Conservation (phyloP, 2,329 filamentous ascomycete genomes). For the Trichoderma aggressivum region DNA sequence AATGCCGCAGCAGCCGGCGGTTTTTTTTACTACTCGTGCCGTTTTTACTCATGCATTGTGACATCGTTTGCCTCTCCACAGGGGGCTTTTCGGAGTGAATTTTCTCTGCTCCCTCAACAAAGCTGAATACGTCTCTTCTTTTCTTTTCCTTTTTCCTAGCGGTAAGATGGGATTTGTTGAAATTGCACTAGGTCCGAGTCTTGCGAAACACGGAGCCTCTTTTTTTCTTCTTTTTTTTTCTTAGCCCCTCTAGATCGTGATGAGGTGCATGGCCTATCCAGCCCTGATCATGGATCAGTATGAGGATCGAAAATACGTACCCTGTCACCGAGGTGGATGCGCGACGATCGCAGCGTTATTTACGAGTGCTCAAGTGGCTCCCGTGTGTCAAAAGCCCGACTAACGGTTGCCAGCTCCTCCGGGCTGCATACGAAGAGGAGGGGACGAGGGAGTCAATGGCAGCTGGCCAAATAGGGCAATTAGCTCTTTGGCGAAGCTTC, state of each 20-base stretch:
- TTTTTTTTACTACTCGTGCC: neutral
- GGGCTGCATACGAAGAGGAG: neutral
- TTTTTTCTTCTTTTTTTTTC: neutral
- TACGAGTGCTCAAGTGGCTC: neutral
- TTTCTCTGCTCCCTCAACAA: neutral
- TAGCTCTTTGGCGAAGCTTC: neutral
- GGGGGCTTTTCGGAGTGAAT: neutral
- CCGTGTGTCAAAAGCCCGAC: neutral
- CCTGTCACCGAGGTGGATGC: constrained; percentile 8
- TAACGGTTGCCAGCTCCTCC: neutral
- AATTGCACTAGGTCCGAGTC: neutral
- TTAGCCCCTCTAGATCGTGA: constrained; percentile 9
- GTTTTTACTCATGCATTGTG: constrained; percentile 11
- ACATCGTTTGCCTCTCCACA: constrained; percentile 14
- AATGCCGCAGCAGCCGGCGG: constrained; percentile 4
- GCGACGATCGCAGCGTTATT: constrained; percentile 7
- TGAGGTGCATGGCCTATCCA: constrained; percentile 13
- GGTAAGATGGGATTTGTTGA: neutral
- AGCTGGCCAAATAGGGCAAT: constrained; percentile 4
- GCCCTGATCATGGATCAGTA: constrained; percentile 17
- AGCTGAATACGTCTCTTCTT: neutral
- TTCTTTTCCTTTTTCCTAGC: neutral
- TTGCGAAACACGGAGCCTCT: neutral
- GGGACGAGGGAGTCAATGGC: neutral
- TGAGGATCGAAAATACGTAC: constrained; percentile 15